These are phyloP conservation scores for Metschnikowia gruessii DNA, from an alignment of 805 yeast species.

Conservation along the genomic window DNA sequence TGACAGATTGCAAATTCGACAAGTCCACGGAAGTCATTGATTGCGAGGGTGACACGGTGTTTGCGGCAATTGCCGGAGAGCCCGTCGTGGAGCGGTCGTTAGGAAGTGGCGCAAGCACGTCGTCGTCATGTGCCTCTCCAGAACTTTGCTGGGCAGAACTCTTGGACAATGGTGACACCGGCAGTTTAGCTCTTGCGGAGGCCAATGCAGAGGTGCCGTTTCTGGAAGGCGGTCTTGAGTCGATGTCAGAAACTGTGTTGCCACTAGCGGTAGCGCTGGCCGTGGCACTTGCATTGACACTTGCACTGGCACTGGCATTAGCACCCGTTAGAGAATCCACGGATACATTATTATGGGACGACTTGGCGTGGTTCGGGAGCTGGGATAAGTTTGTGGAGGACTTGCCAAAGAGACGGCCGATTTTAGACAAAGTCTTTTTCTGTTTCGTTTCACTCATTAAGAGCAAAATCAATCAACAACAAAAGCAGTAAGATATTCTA, in stretches of 20 bases:
- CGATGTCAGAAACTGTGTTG: slow-evolving; percentile 1
- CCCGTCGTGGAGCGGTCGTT: slow-evolving; percentile 17
- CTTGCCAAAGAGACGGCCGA: slow-evolving; percentile 28
- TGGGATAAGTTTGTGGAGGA: slow-evolving; percentile 21
- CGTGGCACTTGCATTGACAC: not conserved
- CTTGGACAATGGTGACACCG: slow-evolving; percentile 2
- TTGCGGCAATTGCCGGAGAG: slow-evolving; percentile 10
- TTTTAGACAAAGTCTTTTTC: slow-evolving; percentile 24
- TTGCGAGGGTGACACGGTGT: slow-evolving; percentile 5
- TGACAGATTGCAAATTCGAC: not conserved
- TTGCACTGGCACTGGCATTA: not conserved
- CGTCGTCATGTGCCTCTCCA: slow-evolving; percentile 12
- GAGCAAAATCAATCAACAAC: not conserved
- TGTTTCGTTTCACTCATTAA: slow-evolving; percentile 24
- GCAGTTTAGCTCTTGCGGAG: slow-evolving; percentile 11
- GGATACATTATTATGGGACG: slow-evolving; percentile 3
- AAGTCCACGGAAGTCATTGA: slow-evolving; percentile 7
- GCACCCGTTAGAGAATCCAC: slow-evolving; percentile 4
- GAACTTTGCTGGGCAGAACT: not conserved
- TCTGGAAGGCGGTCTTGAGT: slow-evolving; percentile 7
- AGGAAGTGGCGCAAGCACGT: slow-evolving; percentile 20
- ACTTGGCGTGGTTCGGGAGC: slow-evolving; percentile 9
- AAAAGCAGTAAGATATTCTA: not conserved
- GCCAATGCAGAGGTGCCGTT: slow-evolving; percentile 3
- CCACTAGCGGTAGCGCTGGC: not conserved